phyloP scores from a whole-genome alignment of 73 alveolate species.

The Symbiodinium pilosum region DNA sequence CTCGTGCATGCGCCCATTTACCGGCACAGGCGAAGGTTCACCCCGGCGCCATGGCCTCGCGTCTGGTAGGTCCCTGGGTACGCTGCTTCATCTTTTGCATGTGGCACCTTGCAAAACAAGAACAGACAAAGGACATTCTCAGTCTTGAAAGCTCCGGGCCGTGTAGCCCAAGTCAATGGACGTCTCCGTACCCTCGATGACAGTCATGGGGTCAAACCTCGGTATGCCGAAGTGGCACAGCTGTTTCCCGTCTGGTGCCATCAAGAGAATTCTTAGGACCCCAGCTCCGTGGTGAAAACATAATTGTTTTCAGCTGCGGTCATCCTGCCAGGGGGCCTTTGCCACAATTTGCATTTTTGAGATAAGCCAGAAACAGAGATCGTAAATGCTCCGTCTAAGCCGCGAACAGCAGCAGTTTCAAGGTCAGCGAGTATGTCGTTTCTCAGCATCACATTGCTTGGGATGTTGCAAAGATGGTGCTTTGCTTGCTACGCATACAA shows the following conservation, averaged over 20 bases:
- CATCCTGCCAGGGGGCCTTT: constrained; percentile 89
- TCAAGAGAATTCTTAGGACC: background rate
- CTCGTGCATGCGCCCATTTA: background rate
- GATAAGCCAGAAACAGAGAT: background rate
- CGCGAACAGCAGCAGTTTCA: constrained; percentile 55
- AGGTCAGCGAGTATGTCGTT: constrained; percentile 59
- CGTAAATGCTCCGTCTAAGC: background rate
- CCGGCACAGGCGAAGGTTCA: background rate
- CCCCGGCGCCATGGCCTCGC: background rate
- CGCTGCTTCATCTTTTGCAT: constrained; percentile 55
- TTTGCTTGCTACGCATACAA: too few species aligned
- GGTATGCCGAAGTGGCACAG: background rate
- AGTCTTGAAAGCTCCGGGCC: background rate
- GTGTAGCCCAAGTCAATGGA: constrained; percentile 83
- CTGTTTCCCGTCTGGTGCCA: background rate
- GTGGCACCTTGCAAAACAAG: constrained; percentile 34
- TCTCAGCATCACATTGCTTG: background rate
- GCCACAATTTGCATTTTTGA: too few species aligned
- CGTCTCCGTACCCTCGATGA: constrained; percentile 79
- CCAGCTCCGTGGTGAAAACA: constrained; percentile 69
- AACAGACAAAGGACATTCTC: background rate
- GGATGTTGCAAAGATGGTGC: too few species aligned
- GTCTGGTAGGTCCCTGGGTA: constrained; percentile 9
- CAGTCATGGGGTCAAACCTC: constrained; percentile 70
- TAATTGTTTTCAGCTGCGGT: constrained; percentile 65